Conservation (phyloP, 2,329 filamentous ascomycete genomes). For the Fusarium sp. region DNA sequence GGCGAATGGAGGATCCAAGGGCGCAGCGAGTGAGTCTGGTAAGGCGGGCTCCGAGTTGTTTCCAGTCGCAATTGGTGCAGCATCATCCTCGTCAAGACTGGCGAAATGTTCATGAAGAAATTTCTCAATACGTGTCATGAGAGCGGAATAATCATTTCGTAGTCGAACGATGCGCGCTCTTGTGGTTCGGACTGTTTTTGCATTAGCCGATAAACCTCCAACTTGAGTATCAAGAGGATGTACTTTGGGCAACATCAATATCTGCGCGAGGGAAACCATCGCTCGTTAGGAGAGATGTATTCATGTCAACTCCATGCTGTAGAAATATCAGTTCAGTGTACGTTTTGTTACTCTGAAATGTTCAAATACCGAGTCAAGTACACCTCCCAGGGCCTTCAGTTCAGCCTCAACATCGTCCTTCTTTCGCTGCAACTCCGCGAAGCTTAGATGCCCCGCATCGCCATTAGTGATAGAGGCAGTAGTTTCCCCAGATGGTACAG, state of each 20-base stretch:
- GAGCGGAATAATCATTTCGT: conserved; percentile 90
- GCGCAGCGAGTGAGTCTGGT: conserved; percentile 48
- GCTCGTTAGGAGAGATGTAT: conserved; percentile 84
- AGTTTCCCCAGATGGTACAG: conserved; percentile 79
- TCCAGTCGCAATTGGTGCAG: conserved; percentile 28
- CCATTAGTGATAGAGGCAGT: conserved; percentile 72
- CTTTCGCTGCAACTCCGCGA: conserved; percentile 83
- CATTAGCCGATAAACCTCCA: conserved; percentile 30
- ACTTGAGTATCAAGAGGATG: conserved; percentile 39
- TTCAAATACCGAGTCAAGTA: conserved; percentile 83
- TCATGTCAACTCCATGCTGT: conserved; percentile 94
- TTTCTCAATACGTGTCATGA: conserved; percentile 87
- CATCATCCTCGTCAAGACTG: conserved; percentile 68
- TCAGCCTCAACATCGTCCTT: conserved; percentile 90
- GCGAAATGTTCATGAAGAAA: conserved; percentile 92
- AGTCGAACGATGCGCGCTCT: conserved; percentile 88
- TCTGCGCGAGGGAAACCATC: conserved; percentile 95
- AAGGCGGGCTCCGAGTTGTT: conserved; percentile 49
- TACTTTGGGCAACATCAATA: conserved; percentile 95
- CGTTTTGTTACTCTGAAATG: neutral
- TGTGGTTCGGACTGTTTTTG: conserved; percentile 84
- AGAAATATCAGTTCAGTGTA: conserved; percentile 37
- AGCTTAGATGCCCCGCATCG: conserved; percentile 72
- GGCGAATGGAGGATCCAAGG: conserved; percentile 72
- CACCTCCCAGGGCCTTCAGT: conserved; percentile 83